phyloP scores from a whole-genome alignment of 2,329 filamentous ascomycete genomes.

The Ascomycota sp. region DNA sequence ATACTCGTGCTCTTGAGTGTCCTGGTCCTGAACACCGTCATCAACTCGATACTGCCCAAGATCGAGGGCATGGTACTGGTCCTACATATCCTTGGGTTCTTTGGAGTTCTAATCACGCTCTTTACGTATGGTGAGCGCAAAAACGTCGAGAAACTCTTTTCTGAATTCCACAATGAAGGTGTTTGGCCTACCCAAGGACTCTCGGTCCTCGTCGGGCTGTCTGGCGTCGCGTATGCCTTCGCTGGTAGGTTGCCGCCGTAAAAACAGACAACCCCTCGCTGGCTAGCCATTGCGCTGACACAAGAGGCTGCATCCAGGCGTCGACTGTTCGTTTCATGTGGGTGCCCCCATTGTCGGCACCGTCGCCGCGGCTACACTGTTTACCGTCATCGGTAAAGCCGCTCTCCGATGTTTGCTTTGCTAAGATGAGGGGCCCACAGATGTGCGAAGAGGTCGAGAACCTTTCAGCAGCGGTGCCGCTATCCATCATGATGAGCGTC shows the following conservation, averaged over 20 bases:
- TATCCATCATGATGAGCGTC: slow-evolving; percentile 26
- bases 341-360: background rate
- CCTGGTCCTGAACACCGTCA: slow-evolving; percentile 28
- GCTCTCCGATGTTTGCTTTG: slow-evolving; percentile 6
- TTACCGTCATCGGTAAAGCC: no score
- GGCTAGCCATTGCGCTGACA: background rate
- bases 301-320: background rate
- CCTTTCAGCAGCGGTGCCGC: slow-evolving; percentile 26
- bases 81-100: slow-evolving; percentile 21
- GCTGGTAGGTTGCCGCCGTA: slow-evolving; percentile 4
- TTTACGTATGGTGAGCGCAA: slow-evolving; percentile 13
- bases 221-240: slow-evolving; percentile 18
- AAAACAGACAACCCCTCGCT: no score
- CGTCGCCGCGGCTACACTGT: no score
- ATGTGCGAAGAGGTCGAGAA: slow-evolving; percentile 26
- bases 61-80: slow-evolving; percentile 29
- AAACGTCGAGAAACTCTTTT: slow-evolving; percentile 18
- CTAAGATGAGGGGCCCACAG: slow-evolving; percentile 23
- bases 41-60: slow-evolving; percentile 22
- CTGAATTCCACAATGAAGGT: slow-evolving; percentile 20
- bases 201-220: slow-evolving; percentile 23
- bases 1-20: slow-evolving; percentile 24
- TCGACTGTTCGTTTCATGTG: slow-evolving; percentile 2
- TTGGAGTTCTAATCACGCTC: slow-evolving; percentile 12
- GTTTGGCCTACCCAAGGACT: slow-evolving; percentile 21